Conservation (phyloP, 257 asterid species). For the Nicotiana tomentosiformis region DNA sequence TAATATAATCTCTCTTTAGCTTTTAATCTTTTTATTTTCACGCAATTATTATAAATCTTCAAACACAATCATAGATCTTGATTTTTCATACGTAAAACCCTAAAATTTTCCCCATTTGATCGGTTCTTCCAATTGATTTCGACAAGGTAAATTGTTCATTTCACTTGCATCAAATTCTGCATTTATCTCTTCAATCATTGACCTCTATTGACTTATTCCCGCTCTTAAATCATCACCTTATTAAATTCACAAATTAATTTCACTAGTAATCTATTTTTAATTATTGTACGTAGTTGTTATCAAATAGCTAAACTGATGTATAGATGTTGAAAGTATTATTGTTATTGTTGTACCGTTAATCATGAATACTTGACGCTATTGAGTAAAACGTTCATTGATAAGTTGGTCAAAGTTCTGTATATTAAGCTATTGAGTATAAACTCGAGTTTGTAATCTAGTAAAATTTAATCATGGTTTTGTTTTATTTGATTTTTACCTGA, state of each 20-base stretch:
- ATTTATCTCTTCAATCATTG: not conserved
- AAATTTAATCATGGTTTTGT: not conserved
- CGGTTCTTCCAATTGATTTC: slow-evolving; percentile 1
- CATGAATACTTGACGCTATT: not conserved
- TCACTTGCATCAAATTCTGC: not conserved
- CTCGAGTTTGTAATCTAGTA: not conserved
- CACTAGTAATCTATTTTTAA: not conserved
- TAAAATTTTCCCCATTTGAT: not conserved
- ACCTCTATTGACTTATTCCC: slow-evolving; percentile 1
- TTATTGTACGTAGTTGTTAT: not conserved
- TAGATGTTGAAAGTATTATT: not conserved
- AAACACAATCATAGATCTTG: slow-evolving; percentile 9
- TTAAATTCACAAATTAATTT: not conserved
- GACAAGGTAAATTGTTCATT: not conserved
- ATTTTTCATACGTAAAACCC: slow-evolving; percentile 2
- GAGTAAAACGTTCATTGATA: not conserved
- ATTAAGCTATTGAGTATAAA: not conserved
- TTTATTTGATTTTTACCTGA: not conserved
- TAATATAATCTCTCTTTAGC: not conserved
- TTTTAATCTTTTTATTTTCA: not conserved
- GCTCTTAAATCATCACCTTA: not conserved
- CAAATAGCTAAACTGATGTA: not conserved
- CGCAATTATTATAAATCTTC: not conserved
- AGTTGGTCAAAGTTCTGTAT: not conserved
- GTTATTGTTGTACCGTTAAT: not conserved